These are phyloP conservation scores for Pythium volutum DNA, from an alignment of 352 stramenopile genomes.

Conservation along the genomic window DNA sequence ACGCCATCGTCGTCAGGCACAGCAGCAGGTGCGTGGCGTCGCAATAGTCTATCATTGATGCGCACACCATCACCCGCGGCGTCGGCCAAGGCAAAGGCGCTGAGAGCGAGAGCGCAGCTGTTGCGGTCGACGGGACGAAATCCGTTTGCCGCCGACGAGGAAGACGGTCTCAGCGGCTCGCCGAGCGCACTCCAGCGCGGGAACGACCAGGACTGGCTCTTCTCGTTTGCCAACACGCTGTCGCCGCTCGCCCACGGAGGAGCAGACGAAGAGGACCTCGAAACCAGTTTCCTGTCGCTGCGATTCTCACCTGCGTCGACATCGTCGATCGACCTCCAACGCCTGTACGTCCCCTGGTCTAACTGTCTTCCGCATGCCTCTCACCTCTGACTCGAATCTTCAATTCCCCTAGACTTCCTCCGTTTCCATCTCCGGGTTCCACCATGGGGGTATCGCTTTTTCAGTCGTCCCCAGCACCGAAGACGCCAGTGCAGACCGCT, in stretches of 20 bases:
- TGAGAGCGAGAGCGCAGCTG: slow-evolving; percentile 10
- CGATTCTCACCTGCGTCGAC: slow-evolving; percentile 59
- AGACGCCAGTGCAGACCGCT: slow-evolving; percentile 10
- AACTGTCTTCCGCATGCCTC: not conserved
- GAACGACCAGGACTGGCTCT: slow-evolving; percentile 72
- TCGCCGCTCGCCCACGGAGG: slow-evolving; percentile 48
- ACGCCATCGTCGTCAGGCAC: slow-evolving; percentile 10
- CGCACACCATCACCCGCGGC: slow-evolving; percentile 22
- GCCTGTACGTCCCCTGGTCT: slow-evolving; percentile 43
- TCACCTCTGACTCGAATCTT: not conserved
- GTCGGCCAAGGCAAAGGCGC: slow-evolving; percentile 1
- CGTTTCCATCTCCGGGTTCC: slow-evolving; percentile 44
- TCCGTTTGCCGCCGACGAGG: slow-evolving; percentile 16
- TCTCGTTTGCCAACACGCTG: slow-evolving; percentile 75
- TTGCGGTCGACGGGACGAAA: slow-evolving; percentile 1
- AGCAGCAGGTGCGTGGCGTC: slow-evolving; percentile 9
- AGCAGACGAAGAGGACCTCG: slow-evolving; percentile 45
- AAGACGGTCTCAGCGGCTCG: slow-evolving; percentile 29
- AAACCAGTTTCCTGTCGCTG: slow-evolving; percentile 56
- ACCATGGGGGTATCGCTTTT: not conserved
- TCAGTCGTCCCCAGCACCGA: slow-evolving; percentile 6
- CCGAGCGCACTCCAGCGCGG: slow-evolving; percentile 21
- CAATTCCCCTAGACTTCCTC: slow-evolving; percentile 43
- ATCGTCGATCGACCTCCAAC: slow-evolving; percentile 52
- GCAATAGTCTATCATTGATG: slow-evolving; percentile 28